Evolutionary conservation across 1,284 basidiomycete genomes (phyloP).

Genomic region (Puccinia triticina): DNA sequence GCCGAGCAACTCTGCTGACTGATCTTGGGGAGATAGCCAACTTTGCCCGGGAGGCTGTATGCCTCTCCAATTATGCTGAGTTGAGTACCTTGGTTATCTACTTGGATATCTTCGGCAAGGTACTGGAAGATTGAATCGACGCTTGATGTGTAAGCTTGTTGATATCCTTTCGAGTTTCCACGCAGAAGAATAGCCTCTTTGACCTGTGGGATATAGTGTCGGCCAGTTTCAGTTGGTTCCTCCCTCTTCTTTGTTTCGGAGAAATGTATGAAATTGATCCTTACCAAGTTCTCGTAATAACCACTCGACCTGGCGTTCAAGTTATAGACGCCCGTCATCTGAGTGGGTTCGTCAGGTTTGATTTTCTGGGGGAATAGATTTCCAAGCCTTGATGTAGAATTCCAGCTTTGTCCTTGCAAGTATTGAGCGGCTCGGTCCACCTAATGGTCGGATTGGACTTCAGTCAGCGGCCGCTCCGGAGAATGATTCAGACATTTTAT

Average conservation of each 20-base stretch:
- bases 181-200: constrained; percentile 31
- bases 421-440: constrained; percentile 64
- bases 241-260: not conserved
- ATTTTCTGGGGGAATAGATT: constrained; percentile 42
- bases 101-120: constrained; percentile 37
- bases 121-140: constrained; percentile 33
- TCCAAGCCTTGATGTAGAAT: constrained; percentile 40
- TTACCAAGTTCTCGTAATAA: constrained; percentile 48
- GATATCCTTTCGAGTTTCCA: constrained; percentile 33
- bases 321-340: constrained; percentile 34
- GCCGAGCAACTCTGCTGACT: constrained; percentile 62
- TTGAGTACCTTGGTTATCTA: constrained; percentile 14
- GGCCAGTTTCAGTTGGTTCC: not conserved
- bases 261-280: not conserved
- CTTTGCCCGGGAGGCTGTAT: not conserved
- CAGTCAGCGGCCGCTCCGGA: not conserved
- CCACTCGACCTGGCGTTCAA: constrained; percentile 22
- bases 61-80: constrained; percentile 42
- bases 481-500: not conserved
- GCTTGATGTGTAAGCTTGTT: constrained; percentile 20
- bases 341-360: constrained; percentile 26
- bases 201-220: constrained; percentile 9
- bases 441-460: constrained; percentile 35
- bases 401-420: constrained; percentile 59
- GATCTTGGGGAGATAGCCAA: constrained; percentile 26